Base-by-base conservation (phyloP, 2,329 filamentous ascomycete genomes). In the Aspergillus fijiensis region DNA sequence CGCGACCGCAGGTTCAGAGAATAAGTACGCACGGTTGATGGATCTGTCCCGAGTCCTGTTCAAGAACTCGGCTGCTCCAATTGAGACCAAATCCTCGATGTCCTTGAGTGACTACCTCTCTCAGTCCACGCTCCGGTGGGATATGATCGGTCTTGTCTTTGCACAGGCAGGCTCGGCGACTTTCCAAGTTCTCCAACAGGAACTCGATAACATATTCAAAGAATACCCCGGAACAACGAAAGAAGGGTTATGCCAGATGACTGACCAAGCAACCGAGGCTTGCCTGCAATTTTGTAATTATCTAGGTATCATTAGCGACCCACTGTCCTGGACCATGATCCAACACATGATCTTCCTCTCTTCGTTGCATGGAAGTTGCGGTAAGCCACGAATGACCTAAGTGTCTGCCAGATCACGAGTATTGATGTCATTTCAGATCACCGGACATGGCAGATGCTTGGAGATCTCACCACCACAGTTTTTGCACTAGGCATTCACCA, bases 401-500 rank as follows among this genome's bases (percentile, higher is more conserved):
- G 5, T 35, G 5, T 35, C 33, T 16, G 19, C 27, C 1, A 5
- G 3, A 16, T 35, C 3, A 5, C 5, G 6, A 10, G 16, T 19
- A 12, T 9, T 55, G 3, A 35, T 27, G 4, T 3, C 11, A 25
- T 45, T 39, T 0, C 35, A 80, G 79, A 79, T 56, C 79, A 79
- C 42, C 69, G 74, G 31, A 74, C 77, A 2, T 81, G 78, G 78
- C 70, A 77, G 31, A 74, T 70, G 25, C 67, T 80, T 0, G 80
- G 79, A 19, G 79, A 81, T 58, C 69, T 81, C 3, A 73, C 74
- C 1, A 77, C 72, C 39, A 74, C 77, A 0, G 61, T 80, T 1
- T 79, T 77, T 53, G 77, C 79, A 2, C 68, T 81, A 3, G 80
- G 79, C 2, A 76, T 80, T 47, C 80, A 82, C 58, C 72, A 81